Evolutionary conservation across 192 early-diverging fungal species (phyloP), one percentile per base, ranked within the genome.

Genomic region (Coemansia guatemalensis): DNA sequence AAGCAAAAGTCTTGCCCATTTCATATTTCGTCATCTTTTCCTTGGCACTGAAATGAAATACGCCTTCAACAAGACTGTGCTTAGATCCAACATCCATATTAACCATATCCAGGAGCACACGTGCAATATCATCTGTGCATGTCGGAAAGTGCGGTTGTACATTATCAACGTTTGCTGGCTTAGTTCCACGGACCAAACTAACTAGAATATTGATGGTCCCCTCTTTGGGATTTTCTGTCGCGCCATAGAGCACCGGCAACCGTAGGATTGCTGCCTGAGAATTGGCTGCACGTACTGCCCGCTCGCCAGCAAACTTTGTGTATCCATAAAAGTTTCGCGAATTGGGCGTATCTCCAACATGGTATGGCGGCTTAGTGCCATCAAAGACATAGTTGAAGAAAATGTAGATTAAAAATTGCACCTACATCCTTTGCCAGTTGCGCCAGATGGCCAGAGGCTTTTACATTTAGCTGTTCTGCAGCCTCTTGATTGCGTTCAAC

Each of bases 331-430:
- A 87, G 54, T 94, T 89, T 7, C 94, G 65, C 55, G 94, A 93
- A 64, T 90, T 89, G 6, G 90, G 82, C 62, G 56, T 61, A 53
- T 83, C 88, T 23, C 82, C 74, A 0, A 88, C 85, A 24, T 89
- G 67, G 65, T 96, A 96, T 27, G 93, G 87, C 24, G 94, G 92
- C 4, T 70, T 77, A 6, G 78, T 89, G 35, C 94, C 94, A 56
- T 96, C 93, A 83, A 96, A 96, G 21, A 96, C 94, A 68, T 96
- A 96, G 72, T 96, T 92, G 1, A 93, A 91, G 7, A 89, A 92
- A 24, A 96, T 86, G 67, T 96, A 93, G 26, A 92, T 81, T 48
- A 95, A 68, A 53, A 84, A 83, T n/a, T 33, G 90, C 81, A 5
- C 75, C 78, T 5, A 75, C 56, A 8, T 64, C 48, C 24, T 85